These are phyloP conservation scores for Kurtzmaniella quercitrusa DNA, from an alignment of 1,139 yeast genomes.

Conservation along the genomic window DNA sequence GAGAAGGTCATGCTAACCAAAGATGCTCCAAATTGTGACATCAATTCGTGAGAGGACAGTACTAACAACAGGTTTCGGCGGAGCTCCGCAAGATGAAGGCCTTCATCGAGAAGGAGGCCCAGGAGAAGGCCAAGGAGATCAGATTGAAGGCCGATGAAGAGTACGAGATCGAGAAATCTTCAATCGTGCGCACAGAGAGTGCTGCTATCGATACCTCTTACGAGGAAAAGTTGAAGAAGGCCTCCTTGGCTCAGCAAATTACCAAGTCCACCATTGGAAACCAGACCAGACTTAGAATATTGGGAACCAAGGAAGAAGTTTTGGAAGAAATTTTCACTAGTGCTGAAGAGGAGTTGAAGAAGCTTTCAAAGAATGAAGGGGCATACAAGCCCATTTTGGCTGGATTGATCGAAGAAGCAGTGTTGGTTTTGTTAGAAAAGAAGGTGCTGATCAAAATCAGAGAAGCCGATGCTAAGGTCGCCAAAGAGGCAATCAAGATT, in stretches of 20 bases:
- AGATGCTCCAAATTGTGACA: too few species aligned
- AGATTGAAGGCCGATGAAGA: slow-evolving; percentile 96
- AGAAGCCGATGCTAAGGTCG: slow-evolving; percentile 62
- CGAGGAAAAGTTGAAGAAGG: slow-evolving; percentile 85
- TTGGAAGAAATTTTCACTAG: slow-evolving; percentile 69
- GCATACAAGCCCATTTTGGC: slow-evolving; percentile 67
- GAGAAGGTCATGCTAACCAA: too few species aligned
- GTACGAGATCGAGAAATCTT: slow-evolving; percentile 95
- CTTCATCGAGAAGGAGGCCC: slow-evolving; percentile 98
- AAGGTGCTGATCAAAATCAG: slow-evolving; percentile 63
- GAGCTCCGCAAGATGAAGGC: slow-evolving; percentile 98
- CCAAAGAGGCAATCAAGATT: slow-evolving; percentile 57
- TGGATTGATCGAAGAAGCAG: slow-evolving; percentile 81
- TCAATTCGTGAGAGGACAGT: too few species aligned
- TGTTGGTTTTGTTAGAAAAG: slow-evolving; percentile 70
- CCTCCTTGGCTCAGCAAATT: slow-evolving; percentile 90
- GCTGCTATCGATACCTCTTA: slow-evolving; percentile 80
- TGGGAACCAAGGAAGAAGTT: slow-evolving; percentile 81
- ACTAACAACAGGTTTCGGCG: slow-evolving; percentile 65
- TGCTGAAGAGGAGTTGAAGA: slow-evolving; percentile 60
- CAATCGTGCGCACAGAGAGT: slow-evolving; percentile 87
- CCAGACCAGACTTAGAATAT: slow-evolving; percentile 87
- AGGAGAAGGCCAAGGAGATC: slow-evolving; percentile 97
- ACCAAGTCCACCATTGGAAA: slow-evolving; percentile 93
- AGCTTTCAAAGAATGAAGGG: slow-evolving; percentile 42